Conservation (phyloP, 441 rosid species). For the Cnidoscolus chayamansa region DNA sequence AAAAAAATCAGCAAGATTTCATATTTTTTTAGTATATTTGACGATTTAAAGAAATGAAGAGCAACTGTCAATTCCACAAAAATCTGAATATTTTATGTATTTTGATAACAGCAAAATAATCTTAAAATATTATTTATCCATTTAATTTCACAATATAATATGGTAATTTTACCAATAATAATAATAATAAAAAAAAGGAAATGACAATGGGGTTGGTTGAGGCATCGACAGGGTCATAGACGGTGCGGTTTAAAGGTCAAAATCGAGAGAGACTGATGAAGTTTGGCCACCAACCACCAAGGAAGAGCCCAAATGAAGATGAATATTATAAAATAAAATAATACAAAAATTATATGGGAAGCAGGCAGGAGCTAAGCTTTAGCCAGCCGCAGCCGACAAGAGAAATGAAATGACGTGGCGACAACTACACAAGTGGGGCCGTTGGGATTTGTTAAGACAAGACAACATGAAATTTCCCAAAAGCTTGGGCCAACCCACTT, state of each 20-base stretch:
- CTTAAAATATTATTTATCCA: not conserved
- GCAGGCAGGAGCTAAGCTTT: too few species aligned
- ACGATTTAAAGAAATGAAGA: too few species aligned
- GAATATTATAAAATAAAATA: too few species aligned
- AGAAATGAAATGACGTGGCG: constrained; percentile 22
- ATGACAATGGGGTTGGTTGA: not conserved
- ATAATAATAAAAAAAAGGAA: not conserved
- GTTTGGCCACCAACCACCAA: constrained; percentile 23
- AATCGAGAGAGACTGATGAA: not conserved
- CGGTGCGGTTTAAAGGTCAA: not conserved
- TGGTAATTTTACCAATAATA: too few species aligned
- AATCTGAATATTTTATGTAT: too few species aligned
- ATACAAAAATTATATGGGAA: too few species aligned
- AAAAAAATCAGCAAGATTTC: too few species aligned
- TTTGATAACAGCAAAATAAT: too few species aligned
- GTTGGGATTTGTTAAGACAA: constrained; percentile 30
- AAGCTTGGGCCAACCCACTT: constrained; percentile 19
- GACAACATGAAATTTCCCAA: constrained; percentile 9
- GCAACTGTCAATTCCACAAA: too few species aligned
- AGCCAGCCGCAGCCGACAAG: not conserved
- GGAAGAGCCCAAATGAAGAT: too few species aligned
- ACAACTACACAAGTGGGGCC: constrained; percentile 26
- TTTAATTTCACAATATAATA: too few species aligned
- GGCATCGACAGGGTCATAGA: not conserved
- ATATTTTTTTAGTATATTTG: too few species aligned